Evolutionary conservation across 495 filamentous ascomycete species (phyloP), one percentile per base, ranked within the genome.

Genomic region (Saxophila tyrrhenica): DNA sequence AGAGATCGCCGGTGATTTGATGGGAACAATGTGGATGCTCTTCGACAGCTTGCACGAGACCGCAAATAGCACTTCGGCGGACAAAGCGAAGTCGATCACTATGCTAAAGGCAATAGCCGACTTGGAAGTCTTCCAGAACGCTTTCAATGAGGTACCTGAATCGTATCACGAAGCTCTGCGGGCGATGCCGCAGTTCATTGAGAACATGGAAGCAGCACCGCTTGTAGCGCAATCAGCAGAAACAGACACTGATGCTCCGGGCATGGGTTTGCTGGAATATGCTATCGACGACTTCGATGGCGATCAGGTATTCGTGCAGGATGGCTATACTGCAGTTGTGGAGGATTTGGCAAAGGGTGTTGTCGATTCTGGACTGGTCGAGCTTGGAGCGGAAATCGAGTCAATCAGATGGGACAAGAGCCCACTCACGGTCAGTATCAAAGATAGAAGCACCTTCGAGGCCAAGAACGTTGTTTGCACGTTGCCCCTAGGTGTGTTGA

Each of bases 241-340:
- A 17, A 29, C 45, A n/a, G 20, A 17, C 3, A 15, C 41, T 17
- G 57, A 32, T 13, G 32, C 50, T 17, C 13, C 52, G 3, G 57
- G 48, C 1, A 48, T 60, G 25, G 45, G 57, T 21, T 35, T 60
- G 44, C 48, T 52, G 16, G 57, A 60, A 52, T 60, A 32, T 24
- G 57, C 52, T 16, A 55, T 55, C 41, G 57, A 60, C 3, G 57
- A 60, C 20, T 60, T 60, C 41, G 57, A 60, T 22, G 57, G 57
- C 17, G 52, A 52, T 11, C 57, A 60, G 20, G 52, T 55, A 2
- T 60, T 60, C 49, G 21, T 60, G 20, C 57, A 39, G 23, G 57
- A 60, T 44, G 57, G 57, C 2, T 60, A 60, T 44, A 41, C 23
- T 0, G 57, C 57, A 15, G 43, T 60, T 3, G 21, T 55, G 21